phyloP scores from a whole-genome alignment of 2,329 filamentous ascomycete species.

The Trichoderma asperellum region DNA sequence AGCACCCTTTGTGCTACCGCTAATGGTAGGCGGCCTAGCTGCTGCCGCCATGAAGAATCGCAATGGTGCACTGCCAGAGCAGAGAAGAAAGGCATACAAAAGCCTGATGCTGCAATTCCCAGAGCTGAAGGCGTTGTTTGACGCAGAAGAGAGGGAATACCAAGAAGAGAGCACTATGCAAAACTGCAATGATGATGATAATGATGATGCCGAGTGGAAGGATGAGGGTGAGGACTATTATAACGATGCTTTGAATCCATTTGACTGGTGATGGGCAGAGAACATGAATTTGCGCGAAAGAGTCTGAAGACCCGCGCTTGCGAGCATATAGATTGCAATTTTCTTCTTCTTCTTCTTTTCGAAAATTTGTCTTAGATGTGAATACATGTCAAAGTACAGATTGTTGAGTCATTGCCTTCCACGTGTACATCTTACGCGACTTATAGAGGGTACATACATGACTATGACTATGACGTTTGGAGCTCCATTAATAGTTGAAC shows the following conservation, averaged over 20 bases:
- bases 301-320: not conserved
- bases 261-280: slow-evolving; percentile 2
- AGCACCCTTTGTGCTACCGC: slow-evolving; percentile 4
- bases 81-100: slow-evolving; percentile 14
- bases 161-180: not conserved
- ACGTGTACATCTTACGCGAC: not conserved
- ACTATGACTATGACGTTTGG: not conserved
- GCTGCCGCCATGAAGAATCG: slow-evolving; percentile 5
- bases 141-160: not conserved
- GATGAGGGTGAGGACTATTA: slow-evolving; percentile 11
- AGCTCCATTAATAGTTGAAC: not conserved
- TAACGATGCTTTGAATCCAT: slow-evolving; percentile 4
- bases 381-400: not conserved
- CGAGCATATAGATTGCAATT: not conserved
- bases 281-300: not conserved
- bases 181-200: not conserved
- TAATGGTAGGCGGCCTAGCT: slow-evolving; percentile 5
- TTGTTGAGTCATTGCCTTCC: not conserved
- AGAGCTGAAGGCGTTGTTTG: slow-evolving; percentile 9
- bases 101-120: not conserved
- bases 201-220: slow-evolving; percentile 5
- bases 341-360: not conserved
- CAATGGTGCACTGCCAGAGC: not conserved
- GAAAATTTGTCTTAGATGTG: too few species aligned
- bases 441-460: slow-evolving; percentile 22